These are phyloP conservation scores for Dipodascus geniculatus DNA, from an alignment of 805 yeast genomes.

Conservation along the genomic window DNA sequence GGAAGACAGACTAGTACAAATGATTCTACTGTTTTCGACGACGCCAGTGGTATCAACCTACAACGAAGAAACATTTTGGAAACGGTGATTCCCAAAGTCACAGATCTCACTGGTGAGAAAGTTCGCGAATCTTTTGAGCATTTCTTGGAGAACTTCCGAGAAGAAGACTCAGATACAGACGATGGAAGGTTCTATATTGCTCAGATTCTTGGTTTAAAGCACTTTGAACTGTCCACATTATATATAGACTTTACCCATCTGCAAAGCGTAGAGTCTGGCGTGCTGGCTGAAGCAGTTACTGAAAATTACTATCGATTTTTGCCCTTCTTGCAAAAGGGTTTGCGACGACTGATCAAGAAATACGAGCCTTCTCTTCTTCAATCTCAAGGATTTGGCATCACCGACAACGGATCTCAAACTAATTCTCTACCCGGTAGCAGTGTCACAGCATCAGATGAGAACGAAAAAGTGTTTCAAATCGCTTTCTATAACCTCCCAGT, in stretches of 20 bases:
- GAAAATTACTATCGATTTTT: constrained; percentile 89
- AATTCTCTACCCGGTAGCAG: constrained; percentile 24
- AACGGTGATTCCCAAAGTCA: constrained; percentile 65
- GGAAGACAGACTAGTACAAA: background rate
- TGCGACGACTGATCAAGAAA: constrained; percentile 58
- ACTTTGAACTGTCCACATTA: constrained; percentile 61
- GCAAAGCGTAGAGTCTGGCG: constrained; percentile 57
- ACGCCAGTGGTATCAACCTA: background rate
- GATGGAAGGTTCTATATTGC: constrained; percentile 54
- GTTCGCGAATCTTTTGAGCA: constrained; percentile 85
- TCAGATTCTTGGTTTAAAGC: constrained; percentile 72
- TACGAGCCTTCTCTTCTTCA: constrained; percentile 61
- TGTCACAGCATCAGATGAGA: constrained; percentile 27
- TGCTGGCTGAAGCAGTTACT: constrained; percentile 75
- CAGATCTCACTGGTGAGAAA: constrained; percentile 86
- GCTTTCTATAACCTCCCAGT: constrained; percentile 81
- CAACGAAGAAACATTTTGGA: background rate
- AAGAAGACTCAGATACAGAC: constrained; percentile 26
- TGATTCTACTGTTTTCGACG: background rate
- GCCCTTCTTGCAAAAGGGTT: constrained; percentile 70
- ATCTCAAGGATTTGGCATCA: constrained; percentile 21
- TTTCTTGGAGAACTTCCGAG: constrained; percentile 58
- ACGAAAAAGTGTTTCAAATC: constrained; percentile 75
- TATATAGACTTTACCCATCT: constrained; percentile 81
- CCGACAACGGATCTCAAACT: constrained; percentile 21